phyloP scores from a whole-genome alignment of 2,329 filamentous ascomycete species.

The Orbilia oligospora region DNA sequence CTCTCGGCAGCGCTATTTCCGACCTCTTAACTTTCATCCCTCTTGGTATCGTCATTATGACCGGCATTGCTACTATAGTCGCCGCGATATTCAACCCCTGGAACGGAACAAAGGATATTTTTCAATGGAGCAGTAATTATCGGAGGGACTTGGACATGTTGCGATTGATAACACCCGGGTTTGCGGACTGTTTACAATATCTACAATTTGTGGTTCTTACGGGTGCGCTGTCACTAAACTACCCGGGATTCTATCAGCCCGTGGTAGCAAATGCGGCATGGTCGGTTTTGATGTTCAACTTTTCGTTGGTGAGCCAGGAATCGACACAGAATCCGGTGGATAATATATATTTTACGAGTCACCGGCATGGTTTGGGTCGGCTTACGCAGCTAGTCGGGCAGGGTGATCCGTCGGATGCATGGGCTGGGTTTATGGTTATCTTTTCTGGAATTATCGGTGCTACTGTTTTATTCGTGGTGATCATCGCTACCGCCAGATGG shows the following conservation, averaged over 20 bases:
- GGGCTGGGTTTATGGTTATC: conserved; percentile 95
- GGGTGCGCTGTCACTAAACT: conserved; percentile 86
- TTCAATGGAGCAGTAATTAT: conserved; percentile 98
- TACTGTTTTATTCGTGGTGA: conserved; percentile 79
- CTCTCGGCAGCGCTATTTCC: conserved; percentile 73
- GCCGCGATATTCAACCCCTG: conserved; percentile 92
- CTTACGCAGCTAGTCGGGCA: conserved; percentile 88
- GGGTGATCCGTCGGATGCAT: conserved; percentile 81
- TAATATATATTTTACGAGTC: conserved; percentile 87
- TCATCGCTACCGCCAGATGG: conserved; percentile 84
- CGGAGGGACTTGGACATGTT: conserved; percentile 92
- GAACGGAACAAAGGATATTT: conserved; percentile 85
- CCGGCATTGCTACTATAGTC: conserved; percentile 84
- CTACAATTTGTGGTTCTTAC: conserved; percentile 93
- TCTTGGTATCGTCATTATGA: conserved; percentile 81
- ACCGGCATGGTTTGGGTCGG: conserved; percentile 82
- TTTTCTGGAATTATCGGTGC: conserved; percentile 81
- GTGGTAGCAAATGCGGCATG: conserved; percentile 88
- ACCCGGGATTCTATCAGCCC: conserved; percentile 95
- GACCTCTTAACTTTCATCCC: conserved; percentile 78
- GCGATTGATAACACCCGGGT: conserved; percentile 92
- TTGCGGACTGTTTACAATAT: conserved; percentile 96
- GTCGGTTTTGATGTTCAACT: conserved; percentile 94
- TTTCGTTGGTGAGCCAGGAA: conserved; percentile 76
- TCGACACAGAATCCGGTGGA: conserved; percentile 79